Conservation (phyloP, 1,139 yeast genomes). For the Hyphopichia burtonii region DNA sequence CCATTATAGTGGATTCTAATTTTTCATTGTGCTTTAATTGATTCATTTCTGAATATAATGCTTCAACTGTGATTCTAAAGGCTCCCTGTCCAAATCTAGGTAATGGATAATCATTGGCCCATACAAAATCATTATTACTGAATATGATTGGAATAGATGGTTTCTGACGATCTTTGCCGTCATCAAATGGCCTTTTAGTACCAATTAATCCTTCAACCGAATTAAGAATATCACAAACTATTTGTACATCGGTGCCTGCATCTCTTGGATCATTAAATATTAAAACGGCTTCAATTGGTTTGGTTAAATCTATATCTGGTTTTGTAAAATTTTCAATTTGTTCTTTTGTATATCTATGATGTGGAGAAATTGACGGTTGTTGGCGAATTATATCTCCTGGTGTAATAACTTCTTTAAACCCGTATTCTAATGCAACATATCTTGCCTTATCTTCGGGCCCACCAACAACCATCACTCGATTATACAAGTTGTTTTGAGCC, state of each 20-base stretch:
- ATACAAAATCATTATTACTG: constrained; percentile 82
- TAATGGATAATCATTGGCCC: constrained; percentile 81
- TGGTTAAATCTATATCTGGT: constrained; percentile 23
- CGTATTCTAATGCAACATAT: constrained; percentile 72
- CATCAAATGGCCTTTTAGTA: constrained; percentile 42
- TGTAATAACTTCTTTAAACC: constrained; percentile 75
- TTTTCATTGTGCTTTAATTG: constrained; percentile 35
- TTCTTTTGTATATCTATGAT: constrained; percentile 51
- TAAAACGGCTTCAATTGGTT: constrained; percentile 72
- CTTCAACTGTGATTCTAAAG: constrained; percentile 63
- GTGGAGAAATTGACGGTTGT: constrained; percentile 69
- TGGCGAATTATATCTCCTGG: constrained; percentile 68
- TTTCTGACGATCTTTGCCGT: constrained; percentile 14
- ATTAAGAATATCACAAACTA: constrained; percentile 68
- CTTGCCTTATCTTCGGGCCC: constrained; percentile 73
- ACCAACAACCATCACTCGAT: constrained; percentile 78
- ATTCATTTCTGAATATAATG: constrained; percentile 60
- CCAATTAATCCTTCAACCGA: constrained; percentile 67
- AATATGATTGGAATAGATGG: constrained; percentile 82
- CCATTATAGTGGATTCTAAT: constrained; percentile 63
- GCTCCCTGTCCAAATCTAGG: constrained; percentile 96
- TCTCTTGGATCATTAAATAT: constrained; percentile 93
- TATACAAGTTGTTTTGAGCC: constrained; percentile 40
- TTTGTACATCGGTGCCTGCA: constrained; percentile 81
- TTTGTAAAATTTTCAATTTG: constrained; percentile 50